Evolutionary conservation across 495 filamentous ascomycete genomes (phyloP).

Genomic region (Cenococcum geophilum): DNA sequence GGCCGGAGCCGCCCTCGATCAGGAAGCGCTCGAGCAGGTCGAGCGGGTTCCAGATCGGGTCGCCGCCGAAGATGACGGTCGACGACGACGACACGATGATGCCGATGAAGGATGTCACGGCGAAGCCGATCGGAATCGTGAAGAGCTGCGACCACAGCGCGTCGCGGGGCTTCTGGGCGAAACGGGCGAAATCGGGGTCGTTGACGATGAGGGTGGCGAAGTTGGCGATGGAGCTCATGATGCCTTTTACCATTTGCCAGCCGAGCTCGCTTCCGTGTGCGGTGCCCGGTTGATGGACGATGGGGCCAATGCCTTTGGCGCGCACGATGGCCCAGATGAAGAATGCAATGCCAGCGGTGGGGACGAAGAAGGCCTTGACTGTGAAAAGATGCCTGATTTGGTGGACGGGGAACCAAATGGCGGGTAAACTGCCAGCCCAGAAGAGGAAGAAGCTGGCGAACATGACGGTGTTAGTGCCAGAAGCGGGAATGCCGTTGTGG

Average conservation of each 20-base stretch:
- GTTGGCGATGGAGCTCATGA: slow-evolving; percentile 89
- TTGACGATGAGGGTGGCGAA: slow-evolving; percentile 78
- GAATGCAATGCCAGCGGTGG: slow-evolving; percentile 75
- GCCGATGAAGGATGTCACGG: slow-evolving; percentile 84
- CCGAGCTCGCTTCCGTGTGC: slow-evolving; percentile 62
- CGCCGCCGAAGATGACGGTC: slow-evolving; percentile 62
- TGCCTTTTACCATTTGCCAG: slow-evolving; percentile 75
- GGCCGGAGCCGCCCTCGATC: slow-evolving; percentile 60
- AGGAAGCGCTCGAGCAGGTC: slow-evolving; percentile 69
- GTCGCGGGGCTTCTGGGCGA: slow-evolving; percentile 72
- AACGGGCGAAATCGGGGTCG: slow-evolving; percentile 86
- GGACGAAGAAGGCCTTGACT: slow-evolving; percentile 81
- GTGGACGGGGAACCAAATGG: slow-evolving; percentile 68
- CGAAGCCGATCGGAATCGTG: slow-evolving; percentile 81
- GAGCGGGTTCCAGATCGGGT: slow-evolving; percentile 84
- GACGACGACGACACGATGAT: slow-evolving; percentile 90
- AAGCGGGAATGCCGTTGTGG: slow-evolving; percentile 60
- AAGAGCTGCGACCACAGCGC: slow-evolving; percentile 85
- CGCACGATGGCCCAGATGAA: slow-evolving; percentile 86
- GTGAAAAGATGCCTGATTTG: slow-evolving; percentile 84
- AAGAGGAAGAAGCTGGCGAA: slow-evolving; percentile 52
- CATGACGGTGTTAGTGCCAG: slow-evolving; percentile 68
- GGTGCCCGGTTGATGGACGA: slow-evolving; percentile 63
- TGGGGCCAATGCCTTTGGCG: slow-evolving; percentile 79
- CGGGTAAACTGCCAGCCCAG: slow-evolving; percentile 45